phyloP scores from a whole-genome alignment of 768 basidiomycete genomes.

The Leccinum pellstonianum region DNA sequence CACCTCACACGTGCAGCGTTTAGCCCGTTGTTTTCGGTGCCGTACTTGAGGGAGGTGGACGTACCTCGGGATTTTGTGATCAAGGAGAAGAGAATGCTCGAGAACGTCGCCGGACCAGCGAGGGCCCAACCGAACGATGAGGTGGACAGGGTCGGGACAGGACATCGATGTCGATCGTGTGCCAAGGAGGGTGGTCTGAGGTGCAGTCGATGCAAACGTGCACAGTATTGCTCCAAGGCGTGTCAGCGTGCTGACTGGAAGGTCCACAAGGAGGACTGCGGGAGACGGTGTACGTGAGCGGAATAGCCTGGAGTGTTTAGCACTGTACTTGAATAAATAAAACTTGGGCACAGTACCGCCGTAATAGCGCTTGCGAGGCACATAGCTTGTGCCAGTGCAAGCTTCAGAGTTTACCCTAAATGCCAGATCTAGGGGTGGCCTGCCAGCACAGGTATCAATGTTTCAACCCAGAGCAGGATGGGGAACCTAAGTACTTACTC shows the following conservation, averaged over 20 bases:
- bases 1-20: constrained; percentile 53
- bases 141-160: not conserved
- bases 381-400: no score
- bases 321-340: no score
- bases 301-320: no score
- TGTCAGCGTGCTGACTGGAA: constrained; percentile 36
- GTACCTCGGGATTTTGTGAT: not conserved
- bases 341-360: no score
- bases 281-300: not conserved
- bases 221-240: constrained; percentile 41
- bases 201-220: constrained; percentile 38
- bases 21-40: constrained; percentile 50
- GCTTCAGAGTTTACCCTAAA: no score
- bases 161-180: constrained; percentile 5
- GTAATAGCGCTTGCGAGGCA: no score
- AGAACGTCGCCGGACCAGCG: not conserved
- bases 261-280: constrained; percentile 9
- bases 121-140: not conserved
- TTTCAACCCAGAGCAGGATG: no score
- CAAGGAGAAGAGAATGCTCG: not conserved
- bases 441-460: no score
- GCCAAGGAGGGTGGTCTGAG: constrained; percentile 15
- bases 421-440: no score
- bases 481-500: no score
- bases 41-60: constrained; percentile 40